These are phyloP conservation scores for Wickerhamomyces silvicola DNA, from an alignment of 805 yeast genomes.

Conservation along the genomic window DNA sequence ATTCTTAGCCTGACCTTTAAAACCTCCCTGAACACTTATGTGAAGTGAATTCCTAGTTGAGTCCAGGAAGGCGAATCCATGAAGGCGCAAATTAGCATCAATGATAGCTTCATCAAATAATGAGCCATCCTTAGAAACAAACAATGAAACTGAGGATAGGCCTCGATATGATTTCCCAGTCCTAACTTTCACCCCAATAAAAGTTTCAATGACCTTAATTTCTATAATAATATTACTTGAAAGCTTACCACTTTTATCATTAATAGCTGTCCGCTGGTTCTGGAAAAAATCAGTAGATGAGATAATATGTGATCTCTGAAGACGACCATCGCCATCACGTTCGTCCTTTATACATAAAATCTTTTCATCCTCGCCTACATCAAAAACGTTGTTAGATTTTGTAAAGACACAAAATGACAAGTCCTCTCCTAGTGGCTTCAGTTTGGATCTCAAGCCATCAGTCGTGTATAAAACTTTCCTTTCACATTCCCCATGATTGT, in stretches of 20 bases:
- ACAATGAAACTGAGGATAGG: conserved; percentile 19
- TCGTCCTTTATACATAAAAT: conserved; percentile 39
- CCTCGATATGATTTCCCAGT: conserved; percentile 12
- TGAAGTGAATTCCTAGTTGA: conserved; percentile 37
- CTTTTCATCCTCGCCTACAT: conserved; percentile 23
- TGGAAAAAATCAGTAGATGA: conserved; percentile 41
- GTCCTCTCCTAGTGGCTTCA: conserved; percentile 17
- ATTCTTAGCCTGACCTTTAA: conserved; percentile 18
- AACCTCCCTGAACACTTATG: conserved; percentile 25
- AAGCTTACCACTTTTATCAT: conserved; percentile 26
- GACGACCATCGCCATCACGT: conserved; percentile 29
- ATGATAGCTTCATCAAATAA: conserved; percentile 30
- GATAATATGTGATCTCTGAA: conserved; percentile 24
- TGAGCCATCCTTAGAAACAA: conserved; percentile 28
- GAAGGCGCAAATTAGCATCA: conserved; percentile 13
- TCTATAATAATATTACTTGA: conserved; percentile 26
- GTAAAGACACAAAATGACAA: conserved; percentile 28
- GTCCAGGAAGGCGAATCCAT: conserved; percentile 23
- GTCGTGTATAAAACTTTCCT: conserved; percentile 33
- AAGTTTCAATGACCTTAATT: conserved; percentile 24
- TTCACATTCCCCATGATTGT: conserved; percentile 25
- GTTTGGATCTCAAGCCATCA: conserved; percentile 37
- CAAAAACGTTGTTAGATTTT: conserved; percentile 19
- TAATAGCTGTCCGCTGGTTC: conserved; percentile 20
- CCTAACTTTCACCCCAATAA: conserved; percentile 28